phyloP scores from a whole-genome alignment of 768 basidiomycete species.

The Lactifluus pinguis region DNA sequence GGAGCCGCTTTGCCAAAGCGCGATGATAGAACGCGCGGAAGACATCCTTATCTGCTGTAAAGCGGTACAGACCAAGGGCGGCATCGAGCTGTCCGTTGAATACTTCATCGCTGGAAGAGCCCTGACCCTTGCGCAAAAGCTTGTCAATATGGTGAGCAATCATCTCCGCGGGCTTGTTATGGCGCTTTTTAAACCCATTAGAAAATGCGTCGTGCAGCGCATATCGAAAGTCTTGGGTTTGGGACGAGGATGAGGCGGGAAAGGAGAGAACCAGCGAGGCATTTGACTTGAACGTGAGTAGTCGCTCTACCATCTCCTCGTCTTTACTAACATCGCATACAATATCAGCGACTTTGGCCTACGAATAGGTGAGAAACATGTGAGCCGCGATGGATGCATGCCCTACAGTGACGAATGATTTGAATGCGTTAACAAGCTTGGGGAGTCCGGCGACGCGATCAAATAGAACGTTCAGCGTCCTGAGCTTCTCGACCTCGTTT shows the following conservation, averaged over 20 bases:
- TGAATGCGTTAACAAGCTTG: conserved; percentile 52
- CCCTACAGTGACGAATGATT: conserved; percentile 47
- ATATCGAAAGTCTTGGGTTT: conserved; percentile 45
- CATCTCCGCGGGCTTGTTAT: conserved; percentile 85
- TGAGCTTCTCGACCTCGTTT: conserved; percentile 36
- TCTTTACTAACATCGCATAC: conserved; percentile 56
- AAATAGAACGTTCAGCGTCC: conserved; percentile 53
- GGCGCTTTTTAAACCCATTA: conserved; percentile 61
- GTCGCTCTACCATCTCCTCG: conserved; percentile 67
- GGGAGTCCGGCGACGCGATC: conserved; percentile 45
- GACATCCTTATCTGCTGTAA: conserved; percentile 88
- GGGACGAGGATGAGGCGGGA: conserved; percentile 39
- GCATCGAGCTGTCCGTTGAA: conserved; percentile 58
- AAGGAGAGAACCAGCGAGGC: conserved; percentile 41
- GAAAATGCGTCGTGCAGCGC: conserved; percentile 66
- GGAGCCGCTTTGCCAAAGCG: conserved; percentile 74
- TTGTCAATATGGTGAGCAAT: conserved; percentile 86
- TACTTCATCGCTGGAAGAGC: conserved; percentile 47
- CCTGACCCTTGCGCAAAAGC: conserved; percentile 82
- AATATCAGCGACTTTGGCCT: conserved; percentile 54
- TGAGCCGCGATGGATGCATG: background rate
- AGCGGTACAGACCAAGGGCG: conserved; percentile 69
- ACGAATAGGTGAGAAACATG: background rate
- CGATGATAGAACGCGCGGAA: conserved; percentile 91
- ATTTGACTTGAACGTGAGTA: conserved; percentile 58